Evolutionary conservation across 192 early-diverging fungal genomes (phyloP).

Genomic region (Rhizoclosmatium globosum): DNA sequence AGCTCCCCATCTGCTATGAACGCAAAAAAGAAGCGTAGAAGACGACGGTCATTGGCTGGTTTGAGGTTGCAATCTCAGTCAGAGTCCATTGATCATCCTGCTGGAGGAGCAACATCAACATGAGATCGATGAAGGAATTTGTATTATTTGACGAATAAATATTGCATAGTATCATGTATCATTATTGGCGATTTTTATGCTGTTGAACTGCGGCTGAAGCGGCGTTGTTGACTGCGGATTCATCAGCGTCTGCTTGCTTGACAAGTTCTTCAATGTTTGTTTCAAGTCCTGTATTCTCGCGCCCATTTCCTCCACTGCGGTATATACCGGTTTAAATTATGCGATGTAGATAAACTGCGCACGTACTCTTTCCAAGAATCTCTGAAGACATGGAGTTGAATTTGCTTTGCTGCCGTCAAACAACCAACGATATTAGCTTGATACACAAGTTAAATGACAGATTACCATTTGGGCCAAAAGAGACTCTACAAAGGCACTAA

Average conservation of each 20-base stretch:
- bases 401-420: constrained; percentile 38
- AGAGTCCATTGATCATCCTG: neutral
- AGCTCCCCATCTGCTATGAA: neutral
- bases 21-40: constrained; percentile 25
- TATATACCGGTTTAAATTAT: neutral
- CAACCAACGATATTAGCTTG: neutral
- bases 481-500: constrained; percentile 38
- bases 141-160: neutral
- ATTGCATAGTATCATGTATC: neutral
- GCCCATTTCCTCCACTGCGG: constrained; percentile 49
- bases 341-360: neutral
- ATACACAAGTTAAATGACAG: neutral
- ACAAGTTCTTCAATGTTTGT: constrained; percentile 41
- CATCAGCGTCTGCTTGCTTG: constrained; percentile 11
- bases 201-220: neutral
- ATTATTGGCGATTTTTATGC: constrained; percentile 1
- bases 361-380: constrained; percentile 46
- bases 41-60: constrained; percentile 35
- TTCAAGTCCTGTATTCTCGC: constrained; percentile 42
- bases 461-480: constrained; percentile 36
- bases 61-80: constrained; percentile 30
- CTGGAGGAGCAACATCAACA: neutral
- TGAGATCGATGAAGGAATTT: no score
- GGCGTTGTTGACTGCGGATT: neutral
- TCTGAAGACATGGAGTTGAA: constrained; percentile 43